A percentile compares a stretch with the other conserved stretches of the same genome.
Conservation (phyloP, 192 early-diverging fungal species). For the Kickxella alabastrina region DNA sequence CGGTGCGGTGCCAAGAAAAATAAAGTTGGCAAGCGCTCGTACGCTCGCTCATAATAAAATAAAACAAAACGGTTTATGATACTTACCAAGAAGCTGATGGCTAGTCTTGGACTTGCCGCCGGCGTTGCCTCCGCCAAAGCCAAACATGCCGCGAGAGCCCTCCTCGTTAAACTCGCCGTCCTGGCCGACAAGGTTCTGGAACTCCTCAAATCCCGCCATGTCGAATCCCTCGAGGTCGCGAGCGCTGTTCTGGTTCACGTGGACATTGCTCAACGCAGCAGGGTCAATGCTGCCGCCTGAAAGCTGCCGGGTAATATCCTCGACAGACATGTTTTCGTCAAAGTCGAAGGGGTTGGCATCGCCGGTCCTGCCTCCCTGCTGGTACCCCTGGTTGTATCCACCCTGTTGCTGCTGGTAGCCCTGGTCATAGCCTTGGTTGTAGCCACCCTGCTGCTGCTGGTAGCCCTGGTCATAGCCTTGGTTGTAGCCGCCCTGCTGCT, state of each 20-base stretch:
- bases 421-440: too few species aligned
- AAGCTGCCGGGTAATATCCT: constrained; percentile 4
- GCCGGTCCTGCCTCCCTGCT: background rate
- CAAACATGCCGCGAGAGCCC: constrained; percentile 35
- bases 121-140: constrained; percentile 22
- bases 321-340: constrained; percentile 8
- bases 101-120: constrained; percentile 39
- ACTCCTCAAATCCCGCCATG: constrained; percentile 12
- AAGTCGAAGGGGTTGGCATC: constrained; percentile 7
- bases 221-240: constrained; percentile 40
- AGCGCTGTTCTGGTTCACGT: constrained; percentile 4
- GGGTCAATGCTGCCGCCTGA: constrained; percentile 3
- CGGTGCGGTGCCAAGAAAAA: too few species aligned
- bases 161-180: constrained; percentile 2
- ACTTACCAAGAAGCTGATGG: constrained; percentile 54
- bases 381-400: constrained; percentile 5
- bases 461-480: too few species aligned
- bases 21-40: too few species aligned
- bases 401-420: constrained; percentile 17
- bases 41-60: too few species aligned
- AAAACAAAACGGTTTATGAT: background rate
- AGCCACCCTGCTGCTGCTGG: too few species aligned
- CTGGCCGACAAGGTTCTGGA: background rate
- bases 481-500: constrained; percentile 5
- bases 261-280: background rate